Evolutionary conservation across 116 monocot genomes (phyloP), one percentile per base, ranked within the genome.

Genomic region (Posidonia oceanica): DNA sequence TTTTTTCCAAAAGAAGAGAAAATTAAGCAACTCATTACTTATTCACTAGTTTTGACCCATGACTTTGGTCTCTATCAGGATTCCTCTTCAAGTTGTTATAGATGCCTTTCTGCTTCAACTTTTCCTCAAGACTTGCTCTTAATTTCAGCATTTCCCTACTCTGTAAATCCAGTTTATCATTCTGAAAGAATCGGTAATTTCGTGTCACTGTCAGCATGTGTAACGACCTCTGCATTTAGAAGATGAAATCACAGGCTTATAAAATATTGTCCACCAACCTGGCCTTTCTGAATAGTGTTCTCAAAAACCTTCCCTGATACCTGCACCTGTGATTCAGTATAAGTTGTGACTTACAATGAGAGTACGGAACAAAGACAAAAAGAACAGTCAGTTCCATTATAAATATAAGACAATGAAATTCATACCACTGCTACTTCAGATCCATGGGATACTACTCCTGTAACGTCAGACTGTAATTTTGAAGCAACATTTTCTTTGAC

Each of bases 141-240:
- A 87, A 61, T 78, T 91, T 89, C 58, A 96, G 70, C 96, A 96
- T 96, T 77, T 96, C 80, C 72, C 75, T 76, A 65, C 91, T 89
- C 52, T 84, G 84, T 18, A 51, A 38, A 23, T 83, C 80, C 39
- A 82, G 56, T 61, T 75, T 69, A 68, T 39, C 51, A 67, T 74
- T 66, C 91, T 87, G 56, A 40, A 51, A 72, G 38, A 57, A 29
- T 37, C 4, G 60, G 13, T 7, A 29, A 29, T 29, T 29, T 29
- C 39, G 8, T 53, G 22, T 65, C 17, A 42, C 14, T 7, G 2
- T 3, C 20, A 3, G 66, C 18, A 48, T 40, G 12, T 18, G 3
- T 41, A 41, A 18, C 12, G 18, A 66, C 7, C 48, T 20, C 3
- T n/a, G 3, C 15, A 40, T 66, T 66, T 5, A 66, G 18, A 42